Percentiles rank a stretch among this genome's conserved stretches.
phyloP scores from a whole-genome alignment of 192 early-diverging fungal genomes.

The Backusella tarrabulga region DNA sequence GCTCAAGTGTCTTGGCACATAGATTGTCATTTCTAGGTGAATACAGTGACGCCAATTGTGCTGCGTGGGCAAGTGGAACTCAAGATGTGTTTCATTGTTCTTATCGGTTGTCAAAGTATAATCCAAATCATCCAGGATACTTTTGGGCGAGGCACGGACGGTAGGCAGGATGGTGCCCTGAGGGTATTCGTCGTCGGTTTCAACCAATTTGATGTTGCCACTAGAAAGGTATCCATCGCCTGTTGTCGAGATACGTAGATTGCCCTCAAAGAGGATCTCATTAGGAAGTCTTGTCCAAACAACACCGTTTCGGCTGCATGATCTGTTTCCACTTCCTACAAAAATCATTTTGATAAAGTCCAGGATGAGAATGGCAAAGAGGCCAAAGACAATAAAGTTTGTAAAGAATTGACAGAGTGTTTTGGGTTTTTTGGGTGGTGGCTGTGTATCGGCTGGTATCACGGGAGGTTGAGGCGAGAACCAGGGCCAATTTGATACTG shows the following conservation, averaged over 20 bases:
- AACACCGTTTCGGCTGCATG: background rate
- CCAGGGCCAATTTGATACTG: background rate
- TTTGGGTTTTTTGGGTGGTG: background rate
- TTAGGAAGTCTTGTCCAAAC: background rate
- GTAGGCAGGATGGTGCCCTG: background rate
- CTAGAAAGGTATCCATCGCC: background rate
- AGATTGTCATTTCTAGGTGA: background rate
- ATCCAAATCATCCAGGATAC: background rate
- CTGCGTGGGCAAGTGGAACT: background rate
- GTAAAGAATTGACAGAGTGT: background rate
- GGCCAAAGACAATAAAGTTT: background rate
- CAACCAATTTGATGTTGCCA: background rate
- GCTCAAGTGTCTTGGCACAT: background rate
- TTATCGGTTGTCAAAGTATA: background rate
- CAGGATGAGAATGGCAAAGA: background rate
- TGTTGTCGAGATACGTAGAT: background rate
- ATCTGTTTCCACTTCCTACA: background rate
- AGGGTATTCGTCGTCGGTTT: too few species aligned
- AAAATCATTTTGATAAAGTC: background rate
- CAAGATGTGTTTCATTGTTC: background rate
- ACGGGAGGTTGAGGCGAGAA: background rate
- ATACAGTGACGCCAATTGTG: background rate
- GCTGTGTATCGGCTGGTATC: too few species aligned
- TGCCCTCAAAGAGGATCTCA: background rate
- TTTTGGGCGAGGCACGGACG: background rate